Percentiles rank a stretch among this genome's conserved stretches.
Evolutionary conservation across 2,329 filamentous ascomycete genomes (phyloP).

Genomic region (Myriangium duriaei): DNA sequence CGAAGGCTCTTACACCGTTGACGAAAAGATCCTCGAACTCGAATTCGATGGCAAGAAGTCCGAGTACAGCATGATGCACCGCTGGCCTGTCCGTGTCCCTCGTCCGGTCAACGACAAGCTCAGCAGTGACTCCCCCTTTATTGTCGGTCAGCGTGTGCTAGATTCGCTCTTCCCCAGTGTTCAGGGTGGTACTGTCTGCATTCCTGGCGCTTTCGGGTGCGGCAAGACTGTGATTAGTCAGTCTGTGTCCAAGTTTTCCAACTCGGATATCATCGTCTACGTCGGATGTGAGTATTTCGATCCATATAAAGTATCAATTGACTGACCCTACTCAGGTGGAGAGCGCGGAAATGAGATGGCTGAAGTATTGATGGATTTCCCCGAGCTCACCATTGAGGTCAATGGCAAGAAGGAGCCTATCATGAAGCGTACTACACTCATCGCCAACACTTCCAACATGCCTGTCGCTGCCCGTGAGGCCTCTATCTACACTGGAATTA

Average conservation of each 20-base stretch:
- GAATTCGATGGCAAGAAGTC: conserved; percentile 96
- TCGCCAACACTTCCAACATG: conserved; percentile 99
- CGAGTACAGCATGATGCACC: conserved; percentile 96
- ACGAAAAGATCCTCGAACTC: conserved; percentile 84
- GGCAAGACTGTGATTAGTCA: conserved; percentile 99
- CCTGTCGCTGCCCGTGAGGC: conserved; percentile 95
- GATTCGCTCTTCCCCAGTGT: conserved; percentile 94
- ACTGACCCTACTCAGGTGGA: conserved; percentile 37
- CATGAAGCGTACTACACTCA: conserved; percentile 98
- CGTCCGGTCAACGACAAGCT: conserved; percentile 87
- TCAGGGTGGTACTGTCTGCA: conserved; percentile 93
- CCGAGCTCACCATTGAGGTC: conserved; percentile 88
- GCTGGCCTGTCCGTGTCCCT: conserved; percentile 93
- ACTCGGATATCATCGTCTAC: conserved; percentile 97
- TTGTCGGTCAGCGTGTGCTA: conserved; percentile 92
- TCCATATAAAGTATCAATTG: conserved; percentile 15
- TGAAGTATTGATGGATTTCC: conserved; percentile 99
- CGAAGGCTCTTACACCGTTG: conserved; percentile 88
- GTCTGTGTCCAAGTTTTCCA: conserved; percentile 98
- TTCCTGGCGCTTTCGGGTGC: conserved; percentile 95
- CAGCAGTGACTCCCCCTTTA: conserved; percentile 76
- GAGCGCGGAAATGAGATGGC: conserved; percentile 99
- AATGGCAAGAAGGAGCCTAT: conserved; percentile 94
- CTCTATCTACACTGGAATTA: conserved; percentile 96
- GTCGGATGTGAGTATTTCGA: conserved; percentile 50